Evolutionary conservation across 768 basidiomycete species (phyloP).

Genomic region (Glaciozyma martinii): DNA sequence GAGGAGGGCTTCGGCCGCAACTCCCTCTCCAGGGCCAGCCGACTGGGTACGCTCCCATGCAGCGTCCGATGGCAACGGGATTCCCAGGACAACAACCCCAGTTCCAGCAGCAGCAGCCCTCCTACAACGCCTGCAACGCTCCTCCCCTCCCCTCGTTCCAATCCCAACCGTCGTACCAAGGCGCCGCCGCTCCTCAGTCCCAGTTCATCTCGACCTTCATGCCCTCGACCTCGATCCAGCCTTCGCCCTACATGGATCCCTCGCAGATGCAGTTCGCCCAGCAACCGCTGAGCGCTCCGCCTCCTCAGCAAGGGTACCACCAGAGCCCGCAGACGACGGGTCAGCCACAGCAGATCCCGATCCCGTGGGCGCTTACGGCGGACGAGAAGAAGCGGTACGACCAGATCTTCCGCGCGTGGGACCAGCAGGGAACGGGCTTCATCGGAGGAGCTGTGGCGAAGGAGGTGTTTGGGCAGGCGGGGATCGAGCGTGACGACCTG

Average conservation of each 20-base stretch:
- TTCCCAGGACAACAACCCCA: constrained; percentile 45
- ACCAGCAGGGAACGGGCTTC: constrained; percentile 66
- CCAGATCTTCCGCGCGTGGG: constrained; percentile 96
- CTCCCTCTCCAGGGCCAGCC: constrained; percentile 51
- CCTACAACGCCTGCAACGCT: background rate
- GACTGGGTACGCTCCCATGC: constrained; percentile 45
- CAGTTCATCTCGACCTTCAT: constrained; percentile 56
- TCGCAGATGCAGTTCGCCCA: constrained; percentile 26
- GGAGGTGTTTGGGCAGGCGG: constrained; percentile 91
- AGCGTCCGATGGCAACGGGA: constrained; percentile 36
- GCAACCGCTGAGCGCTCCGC: background rate
- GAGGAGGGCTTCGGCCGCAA: constrained; percentile 10
- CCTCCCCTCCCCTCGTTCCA: constrained; percentile 9
- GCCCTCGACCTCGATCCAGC: constrained; percentile 45
- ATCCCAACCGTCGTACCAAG: background rate
- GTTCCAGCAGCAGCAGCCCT: constrained; percentile 11
- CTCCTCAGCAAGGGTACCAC: constrained; percentile 30
- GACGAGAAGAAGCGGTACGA: constrained; percentile 95
- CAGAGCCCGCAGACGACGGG: constrained; percentile 18
- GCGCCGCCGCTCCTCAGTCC: constrained; percentile 16
- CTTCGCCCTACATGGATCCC: constrained; percentile 13
- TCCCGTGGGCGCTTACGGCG: constrained; percentile 79
- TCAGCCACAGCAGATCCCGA: constrained; percentile 55
- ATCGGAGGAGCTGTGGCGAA: constrained; percentile 73
- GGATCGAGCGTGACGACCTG: constrained; percentile 75